Base-by-base conservation (phyloP, 441 rosid genomes). In the Theobroma grandiflorum region DNA sequence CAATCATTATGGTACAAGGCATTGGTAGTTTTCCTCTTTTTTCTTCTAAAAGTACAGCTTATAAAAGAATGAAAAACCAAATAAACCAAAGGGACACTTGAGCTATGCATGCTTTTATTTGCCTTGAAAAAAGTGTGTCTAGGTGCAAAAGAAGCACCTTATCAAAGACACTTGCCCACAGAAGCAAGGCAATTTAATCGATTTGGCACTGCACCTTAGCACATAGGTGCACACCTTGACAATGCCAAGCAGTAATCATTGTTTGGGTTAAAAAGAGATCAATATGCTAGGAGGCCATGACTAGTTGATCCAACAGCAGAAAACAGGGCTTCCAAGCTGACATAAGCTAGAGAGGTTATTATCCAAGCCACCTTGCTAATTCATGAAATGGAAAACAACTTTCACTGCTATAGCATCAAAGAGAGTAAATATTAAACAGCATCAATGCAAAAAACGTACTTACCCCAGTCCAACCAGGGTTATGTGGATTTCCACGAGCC, bases 391-490 rank as follows among this genome's bases (percentile, higher is more conserved):
- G 16, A 70, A 50, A 31, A 33, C 3, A 15, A 31, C 22, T 49
- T 14, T 49, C 59, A 31, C 7, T 33, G 43, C 59, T 11, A 38
- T n/a, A 18, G 45, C 64, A 55, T 55, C 76, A 37, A 37, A 1
- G 49, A 72, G 33, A 57, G 67, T 58, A 57, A 74, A 57, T 2
- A 14, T 53, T 22, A 58, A 53, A 74, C 77, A 74, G 20, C 52
- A 74, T 38, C 38, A 74, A 57, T 3, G 38, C 53, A 74, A 57
- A 74, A 62, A 72, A 84, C 31, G 31, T 26, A 26, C 96, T 90
- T 89, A 97, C 99, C 88, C 98, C 97, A 43, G 97, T 92, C 99
- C 99, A 95, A 67, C 93, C 87, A 78, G 91, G 94, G 83, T 95
- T 95, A 83, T 82, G 98, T 35, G 99, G 84, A 86, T 89, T 88